Evolutionary conservation across 129 eudicot genomes (phyloP).

Genomic region (Ambrosia artemisiifolia): DNA sequence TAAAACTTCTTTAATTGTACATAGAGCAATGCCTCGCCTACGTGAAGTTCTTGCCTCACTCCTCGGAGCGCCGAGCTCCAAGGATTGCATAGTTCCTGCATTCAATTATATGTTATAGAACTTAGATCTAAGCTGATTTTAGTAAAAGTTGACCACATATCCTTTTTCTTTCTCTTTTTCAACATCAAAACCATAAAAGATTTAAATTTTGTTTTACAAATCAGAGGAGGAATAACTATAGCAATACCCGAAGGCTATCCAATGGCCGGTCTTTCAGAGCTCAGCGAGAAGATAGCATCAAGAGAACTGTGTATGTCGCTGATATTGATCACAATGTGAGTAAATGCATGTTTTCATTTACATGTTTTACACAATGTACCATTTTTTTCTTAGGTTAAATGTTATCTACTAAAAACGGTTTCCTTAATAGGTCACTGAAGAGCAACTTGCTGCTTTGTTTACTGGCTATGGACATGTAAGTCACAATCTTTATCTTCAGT

Average conservation of each 20-base stretch:
- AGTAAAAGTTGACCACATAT: background rate
- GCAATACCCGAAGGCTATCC: constrained; percentile 55
- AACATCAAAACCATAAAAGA: background rate
- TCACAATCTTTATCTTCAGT: background rate
- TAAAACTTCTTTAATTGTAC: background rate
- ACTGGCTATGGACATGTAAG: constrained; percentile 89
- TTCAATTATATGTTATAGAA: background rate
- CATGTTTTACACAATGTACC: background rate
- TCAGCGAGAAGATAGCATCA: constrained; percentile 94
- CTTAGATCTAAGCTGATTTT: background rate
- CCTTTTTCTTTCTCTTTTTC: background rate
- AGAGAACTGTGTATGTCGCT: constrained; percentile 87
- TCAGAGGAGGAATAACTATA: constrained; percentile 68
- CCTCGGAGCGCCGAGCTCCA: background rate
- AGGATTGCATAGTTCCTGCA: background rate
- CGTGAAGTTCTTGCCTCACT: background rate
- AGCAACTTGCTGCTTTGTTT: constrained; percentile 89
- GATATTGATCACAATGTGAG: constrained; percentile 90
- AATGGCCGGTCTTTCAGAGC: constrained; percentile 55
- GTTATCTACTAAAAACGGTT: constrained; percentile 19
- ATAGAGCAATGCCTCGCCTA: too few species aligned
- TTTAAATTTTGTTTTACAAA: background rate
- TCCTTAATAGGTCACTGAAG: constrained; percentile 75
- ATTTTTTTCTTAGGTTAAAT: constrained; percentile 2
- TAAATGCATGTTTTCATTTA: constrained; percentile 1